Base-by-base conservation (phyloP, 2,329 filamentous ascomycete genomes). In the Xylaria sp. region DNA sequence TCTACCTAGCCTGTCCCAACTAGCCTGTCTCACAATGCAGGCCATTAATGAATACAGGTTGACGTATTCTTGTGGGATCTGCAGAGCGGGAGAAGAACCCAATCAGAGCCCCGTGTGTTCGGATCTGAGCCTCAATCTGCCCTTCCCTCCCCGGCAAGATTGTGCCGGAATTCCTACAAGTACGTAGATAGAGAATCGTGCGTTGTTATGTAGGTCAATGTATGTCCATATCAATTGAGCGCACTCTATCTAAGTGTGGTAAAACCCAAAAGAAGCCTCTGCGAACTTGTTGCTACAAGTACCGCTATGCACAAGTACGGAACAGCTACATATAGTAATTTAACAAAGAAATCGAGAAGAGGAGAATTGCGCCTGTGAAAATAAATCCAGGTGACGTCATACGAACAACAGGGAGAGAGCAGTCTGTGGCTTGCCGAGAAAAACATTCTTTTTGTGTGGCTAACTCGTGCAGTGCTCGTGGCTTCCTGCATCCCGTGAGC, bases 51-150 rank as follows among this genome's bases (percentile, higher is more conserved):
- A 39, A 51, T 36, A 19, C 61, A 55, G 64, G 56, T 36, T 54
- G 2, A 27, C 2, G 24, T 27, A 55, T 63, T 61, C 50, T 50
- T 39, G 61, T 53, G 1, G 19, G 61, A 68, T 65, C 56, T 24
- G 50, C 51, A 57, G 12, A 6, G 14, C 54, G 27, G 27, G 45
- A 32, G 2, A 27, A 19, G 45, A 53, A n/a, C 54, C 54, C 47
- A 64, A 64, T 58, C 54, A 51, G 8, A 19, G 34, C 17, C 42
- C 58, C 3, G 34, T 21, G 14, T 21, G 36, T 56, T 27, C 47
- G n/a, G 55, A 64, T 58, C n/a, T 21, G 42, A 56, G 60, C 32
- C 68, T 66, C 60, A 39, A 39, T 61, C 61, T 65, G 65, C 65
- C 59, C 42, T 58, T 19, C 39, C 39, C 39, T 8, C 4, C 27